Base-by-base conservation (phyloP, 2,329 filamentous ascomycete genomes). In the Pezicula rhizophila region DNA sequence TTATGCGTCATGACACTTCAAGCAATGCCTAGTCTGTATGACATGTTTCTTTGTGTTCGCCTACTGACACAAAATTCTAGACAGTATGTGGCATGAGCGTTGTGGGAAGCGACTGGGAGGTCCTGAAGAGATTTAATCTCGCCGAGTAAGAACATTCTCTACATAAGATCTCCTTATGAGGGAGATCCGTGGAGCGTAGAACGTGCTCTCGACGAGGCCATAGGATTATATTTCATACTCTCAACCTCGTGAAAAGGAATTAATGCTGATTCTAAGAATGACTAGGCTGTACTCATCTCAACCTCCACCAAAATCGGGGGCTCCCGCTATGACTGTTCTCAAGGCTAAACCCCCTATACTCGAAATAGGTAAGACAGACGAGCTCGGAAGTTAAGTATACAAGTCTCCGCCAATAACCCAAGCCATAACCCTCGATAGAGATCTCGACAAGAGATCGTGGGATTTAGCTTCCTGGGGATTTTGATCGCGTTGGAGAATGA, bases 1-100 rank as follows among this genome's bases (percentile, higher is more conserved):
- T 12, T 23, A 42, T 50, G 51, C 50, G 52, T 50, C 55, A 44
- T 51, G 42, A 50, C 47, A 50, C 50, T 47, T 40, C 49, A 54
- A 49, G 39, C 40, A 42, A 46, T 38, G 34, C 4, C 28, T 31
- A 31, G 4, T 31, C 28, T 31, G 8, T 31, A 31, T 11, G 11
- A 31, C 8, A 31, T 10, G 3, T 31, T 31, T 31, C 11, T 31
- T 12, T 4, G 17, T 17, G 39, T 40, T 37, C 42, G 35, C 52
- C 44, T 50, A 51, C 55, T 59, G 38, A 58, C 38, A 45, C 50
- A 33, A 44, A 28, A 52, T 47, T 39, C 52, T 57, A 91, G 86
- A 83, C 81, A 48, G 76, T 88, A 37, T 85, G 84, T 60, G 87
- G 88, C 18, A 84, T 93, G 72, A 89, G 86, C 54, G 87, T 93